Evolutionary conservation across 768 basidiomycete species (phyloP), one percentile per base, ranked within the genome.

Genomic region (Chalciporus sphaerocephalus): DNA sequence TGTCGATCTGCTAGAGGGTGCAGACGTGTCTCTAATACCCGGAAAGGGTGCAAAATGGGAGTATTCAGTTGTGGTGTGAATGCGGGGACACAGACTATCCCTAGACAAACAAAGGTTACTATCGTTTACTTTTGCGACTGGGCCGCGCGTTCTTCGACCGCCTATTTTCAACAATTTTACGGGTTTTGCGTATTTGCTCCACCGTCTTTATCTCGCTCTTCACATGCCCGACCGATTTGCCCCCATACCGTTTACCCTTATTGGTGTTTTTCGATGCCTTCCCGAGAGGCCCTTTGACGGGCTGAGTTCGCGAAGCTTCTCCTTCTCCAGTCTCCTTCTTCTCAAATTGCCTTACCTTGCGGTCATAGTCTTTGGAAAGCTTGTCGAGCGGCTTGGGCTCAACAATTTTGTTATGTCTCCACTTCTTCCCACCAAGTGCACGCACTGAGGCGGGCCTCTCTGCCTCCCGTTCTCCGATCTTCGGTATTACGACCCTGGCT

Each of bases 161-260:
- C 56, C 76, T 79, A 52, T 76, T 80, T 55, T 91, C 87, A 58
- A 70, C 57, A 16, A 74, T 40, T 57, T 80, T 81, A 50, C 93
- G 76, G 24, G 75, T 70, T 60, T 85, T 93, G 51, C 89, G 79
- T 50, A 97, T 93, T 61, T 94, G 88, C 39, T 92, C 89, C 21
- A 79, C 82, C 0, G 80, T 85, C 71, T 88, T 92, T 65, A 96
- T 81, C 66, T 94, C 92, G 36, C 69, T 84, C 65, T 83, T 92
- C 52, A 88, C 81, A 45, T 73, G 78, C 8, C 75, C 75, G 45
- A 81, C 53, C 2, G 81, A 61, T 67, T 85, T 90, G 25, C 76
- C 79, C 18, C 76, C 74, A 54, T 76, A 73, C 41, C 83, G 73
- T 50, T 73, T 68, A 23, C 59, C 57, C 6, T 47, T 42, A 11